Evolutionary conservation across 106 monocot species (phyloP), one percentile per base, ranked within the genome.

Genomic region (Apostasia shenzhenica): DNA sequence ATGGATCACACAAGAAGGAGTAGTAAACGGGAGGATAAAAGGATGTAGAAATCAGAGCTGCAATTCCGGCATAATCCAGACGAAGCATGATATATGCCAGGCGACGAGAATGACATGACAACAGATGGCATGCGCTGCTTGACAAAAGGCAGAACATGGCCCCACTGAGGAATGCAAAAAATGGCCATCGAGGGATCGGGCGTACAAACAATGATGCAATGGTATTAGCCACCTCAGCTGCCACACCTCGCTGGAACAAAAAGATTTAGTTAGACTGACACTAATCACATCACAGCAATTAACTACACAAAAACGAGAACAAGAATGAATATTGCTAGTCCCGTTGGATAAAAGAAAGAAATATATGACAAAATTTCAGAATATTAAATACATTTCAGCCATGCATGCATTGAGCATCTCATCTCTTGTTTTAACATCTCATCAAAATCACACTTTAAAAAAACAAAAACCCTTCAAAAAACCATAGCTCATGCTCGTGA

Each of bases 11-110:
- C 90, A 99, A 85, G 88, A 99, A 99, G 50, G 99, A 99, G 70
- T 99, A 99, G 85, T 99, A 99, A 40, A 99, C 99, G 0, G 93
- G 85, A 54, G 93, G 99, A 71, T 99, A 99, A 82, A 93, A 99
- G 13, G 99, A 99, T 26, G 90, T 90, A 6, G 90, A 57, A 10
- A 99, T 99, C 11, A 99, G 89, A 47, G 93, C 93, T 3, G 99
- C 89, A 46, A 99, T 93, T 26, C 99, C 99, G 0, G 99, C 83
- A 48, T 99, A 93, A 62, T 99, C 99, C 14, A 99, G 81, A 6
- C 93, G 90, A 12, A 90, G 93, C 99, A 99, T 90, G 45, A 99
- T 87, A 83, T 99, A 99, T 1, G 99, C 82, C 5, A 99, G 11
- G 37, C 85, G 83, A 0, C 70, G 71, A 13, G 99, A 93, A 73